Evolutionary conservation across 805 yeast genomes (phyloP).

Genomic region (Saccharomycopsis fodiens): DNA sequence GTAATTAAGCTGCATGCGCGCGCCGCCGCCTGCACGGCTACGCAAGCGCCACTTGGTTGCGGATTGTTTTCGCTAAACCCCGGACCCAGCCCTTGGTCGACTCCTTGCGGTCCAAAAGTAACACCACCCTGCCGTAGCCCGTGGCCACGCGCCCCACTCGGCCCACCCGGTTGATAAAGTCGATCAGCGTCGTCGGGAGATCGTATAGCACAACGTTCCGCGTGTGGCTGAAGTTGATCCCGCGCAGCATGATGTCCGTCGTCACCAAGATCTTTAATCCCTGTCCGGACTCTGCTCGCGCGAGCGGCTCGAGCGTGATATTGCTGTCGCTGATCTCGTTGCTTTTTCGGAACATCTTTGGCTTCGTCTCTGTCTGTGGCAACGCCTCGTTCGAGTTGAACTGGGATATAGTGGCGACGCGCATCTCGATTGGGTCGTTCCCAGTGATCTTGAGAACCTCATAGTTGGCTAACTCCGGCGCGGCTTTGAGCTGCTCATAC

Average conservation of each 20-base stretch:
- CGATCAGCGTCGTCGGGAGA: constrained; percentile 78
- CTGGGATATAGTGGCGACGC: constrained; percentile 30
- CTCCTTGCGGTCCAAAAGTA: constrained; percentile 61
- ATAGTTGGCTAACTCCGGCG: constrained; percentile 31
- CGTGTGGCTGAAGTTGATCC: constrained; percentile 76
- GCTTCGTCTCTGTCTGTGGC: not conserved
- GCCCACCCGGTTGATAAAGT: constrained; percentile 85
- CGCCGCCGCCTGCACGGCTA: constrained; percentile 1
- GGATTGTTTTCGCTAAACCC: constrained; percentile 66
- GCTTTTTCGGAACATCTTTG: not conserved
- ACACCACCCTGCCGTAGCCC: constrained; percentile 70
- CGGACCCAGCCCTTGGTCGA: constrained; percentile 70
- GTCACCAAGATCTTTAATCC: constrained; percentile 67
- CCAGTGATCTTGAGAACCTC: constrained; percentile 65
- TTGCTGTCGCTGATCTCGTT: constrained; percentile 12
- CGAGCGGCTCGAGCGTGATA: constrained; percentile 5
- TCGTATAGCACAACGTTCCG: constrained; percentile 80
- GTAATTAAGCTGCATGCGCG: not conserved
- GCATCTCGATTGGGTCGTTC: constrained; percentile 50
- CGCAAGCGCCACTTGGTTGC: constrained; percentile 27
- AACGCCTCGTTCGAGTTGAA: constrained; percentile 13
- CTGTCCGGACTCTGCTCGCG: constrained; percentile 32
- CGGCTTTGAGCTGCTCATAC: constrained; percentile 40
- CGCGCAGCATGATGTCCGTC: constrained; percentile 86
- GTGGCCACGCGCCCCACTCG: constrained; percentile 91